A percentile compares a stretch with the other conserved stretches of the same genome.
Evolutionary conservation across 2,329 filamentous ascomycete genomes (phyloP).

Genomic region (Calonectria crousiana): DNA sequence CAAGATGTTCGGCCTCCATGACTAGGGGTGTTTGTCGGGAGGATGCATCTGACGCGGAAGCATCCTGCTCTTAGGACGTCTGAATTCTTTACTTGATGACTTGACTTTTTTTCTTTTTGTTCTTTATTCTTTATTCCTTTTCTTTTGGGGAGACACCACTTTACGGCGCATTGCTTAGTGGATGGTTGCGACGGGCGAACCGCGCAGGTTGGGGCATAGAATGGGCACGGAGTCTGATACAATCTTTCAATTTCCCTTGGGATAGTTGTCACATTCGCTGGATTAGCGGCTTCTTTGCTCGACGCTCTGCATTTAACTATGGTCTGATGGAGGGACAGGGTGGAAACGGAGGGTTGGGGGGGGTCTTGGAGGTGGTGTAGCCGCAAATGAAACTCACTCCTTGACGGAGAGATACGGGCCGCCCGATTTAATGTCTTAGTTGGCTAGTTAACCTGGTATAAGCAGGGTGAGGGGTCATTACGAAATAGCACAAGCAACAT

Average conservation of each 20-base stretch:
- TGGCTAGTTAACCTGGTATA: slow-evolving; percentile 1
- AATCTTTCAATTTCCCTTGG: neutral
- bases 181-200: neutral
- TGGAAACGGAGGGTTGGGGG: neutral
- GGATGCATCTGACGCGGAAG: neutral
- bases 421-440: slow-evolving; percentile 8
- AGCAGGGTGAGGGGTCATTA: neutral
- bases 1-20: slow-evolving; percentile 70
- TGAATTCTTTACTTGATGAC: neutral
- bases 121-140: neutral
- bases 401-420: slow-evolving; percentile 3
- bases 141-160: neutral
- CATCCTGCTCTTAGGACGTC: neutral
- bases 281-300: neutral
- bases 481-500: neutral
- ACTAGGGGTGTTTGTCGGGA: slow-evolving; percentile 47
- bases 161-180: neutral
- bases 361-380: neutral
- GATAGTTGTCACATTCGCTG: neutral
- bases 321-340: neutral
- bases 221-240: neutral
- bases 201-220: neutral
- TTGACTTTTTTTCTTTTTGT: neutral
- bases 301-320: neutral
- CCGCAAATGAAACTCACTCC: neutral